These are phyloP conservation scores for Penicillium cataractarum DNA, from an alignment of 495 filamentous ascomycete genomes.

Conservation along the genomic window DNA sequence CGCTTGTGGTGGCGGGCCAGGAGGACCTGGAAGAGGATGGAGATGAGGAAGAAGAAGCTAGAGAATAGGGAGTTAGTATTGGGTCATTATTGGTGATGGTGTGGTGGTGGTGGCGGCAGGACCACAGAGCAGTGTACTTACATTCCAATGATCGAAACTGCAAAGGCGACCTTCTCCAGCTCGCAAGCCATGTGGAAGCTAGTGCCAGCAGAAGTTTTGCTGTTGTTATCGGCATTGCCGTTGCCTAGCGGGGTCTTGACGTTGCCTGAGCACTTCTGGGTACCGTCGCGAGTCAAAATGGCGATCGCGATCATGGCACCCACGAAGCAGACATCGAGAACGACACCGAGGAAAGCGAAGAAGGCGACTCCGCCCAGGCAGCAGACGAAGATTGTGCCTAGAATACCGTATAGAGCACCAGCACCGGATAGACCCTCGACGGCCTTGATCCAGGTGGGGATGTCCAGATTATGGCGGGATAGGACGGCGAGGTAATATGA, in stretches of 20 bases:
- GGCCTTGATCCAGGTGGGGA: conserved; percentile 68
- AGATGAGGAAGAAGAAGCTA: conserved; percentile 70
- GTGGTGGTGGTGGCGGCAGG: background rate
- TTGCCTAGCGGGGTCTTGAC: conserved; percentile 70
- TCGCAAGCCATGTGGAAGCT: conserved; percentile 63
- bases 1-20: conserved; percentile 72
- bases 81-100: background rate
- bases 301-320: conserved; percentile 80
- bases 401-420: conserved; percentile 69
- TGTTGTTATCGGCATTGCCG: conserved; percentile 50
- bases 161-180: conserved; percentile 72
- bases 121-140: conserved; percentile 51
- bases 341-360: conserved; percentile 71
- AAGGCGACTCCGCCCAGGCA: conserved; percentile 76
- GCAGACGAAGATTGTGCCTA: conserved; percentile 73
- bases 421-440: conserved; percentile 81
- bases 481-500: conserved; percentile 62
- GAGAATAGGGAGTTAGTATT: conserved; percentile 1
- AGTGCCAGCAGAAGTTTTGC: conserved; percentile 33
- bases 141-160: conserved; percentile 77
- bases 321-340: conserved; percentile 79
- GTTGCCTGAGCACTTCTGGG: conserved; percentile 59
- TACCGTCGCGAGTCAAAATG: conserved; percentile 69
- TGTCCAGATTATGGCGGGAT: conserved; percentile 56
- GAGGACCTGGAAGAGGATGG: conserved; percentile 63